phyloP scores from a whole-genome alignment of 2,329 filamentous ascomycete genomes.

The Corynespora cassiicola region DNA sequence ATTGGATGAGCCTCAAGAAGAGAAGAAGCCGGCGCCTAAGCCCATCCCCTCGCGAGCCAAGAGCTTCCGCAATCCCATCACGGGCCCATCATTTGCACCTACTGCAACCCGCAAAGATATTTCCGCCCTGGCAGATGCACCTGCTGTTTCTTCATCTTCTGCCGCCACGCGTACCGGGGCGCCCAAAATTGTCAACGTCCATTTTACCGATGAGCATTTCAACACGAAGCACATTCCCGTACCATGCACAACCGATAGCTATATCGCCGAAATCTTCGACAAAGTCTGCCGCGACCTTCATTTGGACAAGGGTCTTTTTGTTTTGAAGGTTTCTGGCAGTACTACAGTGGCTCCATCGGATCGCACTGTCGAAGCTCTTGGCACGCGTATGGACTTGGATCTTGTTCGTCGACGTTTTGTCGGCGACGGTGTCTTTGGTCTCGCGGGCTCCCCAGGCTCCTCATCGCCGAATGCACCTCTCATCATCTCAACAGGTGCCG shows the following conservation, averaged over 20 bases:
- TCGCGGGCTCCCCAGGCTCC: slow-evolving; percentile 72
- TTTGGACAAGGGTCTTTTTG: slow-evolving; percentile 79
- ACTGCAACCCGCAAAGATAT: slow-evolving; percentile 55
- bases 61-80: slow-evolving; percentile 59
- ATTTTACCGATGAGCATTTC: slow-evolving; percentile 74
- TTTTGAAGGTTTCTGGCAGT: slow-evolving; percentile 77
- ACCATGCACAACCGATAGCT: slow-evolving; percentile 81
- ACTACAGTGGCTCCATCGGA: slow-evolving; percentile 78
- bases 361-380: slow-evolving; percentile 79
- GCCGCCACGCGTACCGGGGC: slow-evolving; percentile 67
- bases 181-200: slow-evolving; percentile 73
- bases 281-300: slow-evolving; percentile 78
- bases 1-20: slow-evolving; percentile 30
- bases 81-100: slow-evolving; percentile 55
- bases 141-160: slow-evolving; percentile 49
- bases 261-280: slow-evolving; percentile 82
- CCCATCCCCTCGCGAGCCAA: slow-evolving; percentile 44
- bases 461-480: slow-evolving; percentile 73
- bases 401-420: slow-evolving; percentile 77
- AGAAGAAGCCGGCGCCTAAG: slow-evolving; percentile 30
- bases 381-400: slow-evolving; percentile 76
- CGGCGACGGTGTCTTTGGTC: slow-evolving; percentile 73
- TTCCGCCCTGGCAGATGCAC: slow-evolving; percentile 51
- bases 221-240: slow-evolving; percentile 74
- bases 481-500: slow-evolving; percentile 60